A percentile compares a stretch with the other conserved stretches of the same genome.
phyloP scores from a whole-genome alignment of 225 moss, liverwort and hornwort species.

The Pseudoscleropodium purum region DNA sequence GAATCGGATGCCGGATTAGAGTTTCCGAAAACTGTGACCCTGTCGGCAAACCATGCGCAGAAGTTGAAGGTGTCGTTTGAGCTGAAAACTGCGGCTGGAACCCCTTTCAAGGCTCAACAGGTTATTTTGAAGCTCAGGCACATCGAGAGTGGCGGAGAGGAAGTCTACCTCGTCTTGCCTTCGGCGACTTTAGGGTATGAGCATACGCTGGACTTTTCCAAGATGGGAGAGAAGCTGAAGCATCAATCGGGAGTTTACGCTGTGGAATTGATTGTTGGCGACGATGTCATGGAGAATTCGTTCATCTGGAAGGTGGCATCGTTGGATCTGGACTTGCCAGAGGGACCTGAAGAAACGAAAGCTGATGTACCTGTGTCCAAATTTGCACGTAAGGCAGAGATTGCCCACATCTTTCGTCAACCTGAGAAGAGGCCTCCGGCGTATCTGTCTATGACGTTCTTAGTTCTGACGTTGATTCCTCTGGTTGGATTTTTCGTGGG shows the following conservation, averaged over 20 bases:
- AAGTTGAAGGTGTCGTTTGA: constrained; percentile 62
- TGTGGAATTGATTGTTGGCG: constrained; percentile 66
- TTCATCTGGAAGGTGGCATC: constrained; percentile 65
- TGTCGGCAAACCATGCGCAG: constrained; percentile 63
- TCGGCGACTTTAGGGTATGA: constrained; percentile 39
- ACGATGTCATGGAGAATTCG: constrained; percentile 81
- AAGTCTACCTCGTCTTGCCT: constrained; percentile 35
- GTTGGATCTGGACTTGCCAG: constrained; percentile 81
- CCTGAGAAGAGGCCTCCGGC: constrained; percentile 77
- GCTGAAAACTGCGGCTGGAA: constrained; percentile 42
- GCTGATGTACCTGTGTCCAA: constrained; percentile 16
- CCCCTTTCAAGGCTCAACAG: constrained; percentile 55
- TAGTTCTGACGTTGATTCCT: constrained; percentile 70
- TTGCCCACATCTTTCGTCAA: constrained; percentile 76
- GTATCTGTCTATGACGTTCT: constrained; percentile 61
- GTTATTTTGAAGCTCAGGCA: constrained; percentile 52
- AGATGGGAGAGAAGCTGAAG: constrained; percentile 64
- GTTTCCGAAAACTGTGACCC: constrained; percentile 19
- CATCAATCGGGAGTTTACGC: constrained; percentile 67
- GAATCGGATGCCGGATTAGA: constrained; percentile 34
- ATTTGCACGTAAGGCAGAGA: constrained; percentile 64
- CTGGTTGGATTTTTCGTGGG: constrained; percentile 63
- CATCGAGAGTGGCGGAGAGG: constrained; percentile 55
- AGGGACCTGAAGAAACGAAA: constrained; percentile 48
- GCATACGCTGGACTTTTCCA: constrained; percentile 69